Evolutionary conservation across 2,329 filamentous ascomycete species (phyloP), one percentile per base, ranked within the genome.

Genomic region (Apiospora sp.): DNA sequence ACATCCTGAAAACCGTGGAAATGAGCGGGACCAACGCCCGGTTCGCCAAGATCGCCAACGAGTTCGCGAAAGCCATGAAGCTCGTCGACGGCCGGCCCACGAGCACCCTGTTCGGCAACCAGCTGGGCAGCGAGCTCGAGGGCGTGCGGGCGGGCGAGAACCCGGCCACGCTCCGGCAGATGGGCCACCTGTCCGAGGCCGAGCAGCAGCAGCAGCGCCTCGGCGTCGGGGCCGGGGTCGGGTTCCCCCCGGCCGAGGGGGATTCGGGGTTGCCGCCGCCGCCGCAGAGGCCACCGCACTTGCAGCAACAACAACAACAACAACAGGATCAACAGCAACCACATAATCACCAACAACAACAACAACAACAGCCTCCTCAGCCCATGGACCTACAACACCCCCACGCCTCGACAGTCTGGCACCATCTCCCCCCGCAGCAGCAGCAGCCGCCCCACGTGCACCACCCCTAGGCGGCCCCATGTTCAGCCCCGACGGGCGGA

Each of bases 1-100:
- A 76, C 13, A 72, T 77, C 43, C 75, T 78, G 71, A 72, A 75
- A 41, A 75, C 71, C 8, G 75, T 77, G 14, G 76, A 78, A 30
- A 74, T 78, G 34, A 78, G 76, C 54, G 77, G 77, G 10, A 77
- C 76, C 51, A 77, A 76, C 49, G 77, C 77, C 27, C 76, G 75
- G 43, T 78, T 76, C 51, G 75, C 75, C 3, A 76, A 75, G 54
- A 74, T 73, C 13, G 73, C 77, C 13, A 71, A 75, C 54, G 76
- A 78, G 46, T 75, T 78, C 48, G 76, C 75, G 6, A 76, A 74
- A 37, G 73, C 75, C 19, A 72, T 77, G 1, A 74, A 73, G 37
- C 73, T 78, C 37, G 73, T 76, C 13, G 72, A 75, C 30, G 64
- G 48, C 7, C 73, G 76, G 41, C 72, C 72, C 22, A 51, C 49